These are phyloP conservation scores for Cladosporium sp. DNA, from an alignment of 2,329 filamentous ascomycete genomes.

Conservation along the genomic window DNA sequence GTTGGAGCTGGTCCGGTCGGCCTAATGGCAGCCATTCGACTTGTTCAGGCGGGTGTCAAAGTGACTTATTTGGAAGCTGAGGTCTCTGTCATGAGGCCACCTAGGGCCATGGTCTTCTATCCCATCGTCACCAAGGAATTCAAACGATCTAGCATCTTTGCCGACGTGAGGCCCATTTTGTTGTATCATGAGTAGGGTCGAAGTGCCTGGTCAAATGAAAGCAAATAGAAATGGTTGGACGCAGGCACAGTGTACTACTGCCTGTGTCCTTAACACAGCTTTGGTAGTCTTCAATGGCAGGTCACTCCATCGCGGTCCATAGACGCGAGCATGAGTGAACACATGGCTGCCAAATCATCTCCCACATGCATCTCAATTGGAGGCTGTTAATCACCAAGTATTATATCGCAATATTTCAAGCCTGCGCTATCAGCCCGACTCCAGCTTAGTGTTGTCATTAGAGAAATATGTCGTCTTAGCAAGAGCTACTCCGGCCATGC, in stretches of 20 bases:
- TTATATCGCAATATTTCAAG: background rate
- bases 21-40: background rate
- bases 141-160: background rate
- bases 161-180: background rate
- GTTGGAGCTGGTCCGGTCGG: background rate
- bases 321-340: background rate
- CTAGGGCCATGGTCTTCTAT: background rate
- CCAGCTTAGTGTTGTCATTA: background rate
- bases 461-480: background rate
- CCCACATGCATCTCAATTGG: no score
- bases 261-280: no score
- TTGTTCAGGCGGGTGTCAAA: background rate
- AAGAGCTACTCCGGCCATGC: slow-evolving; percentile 13
- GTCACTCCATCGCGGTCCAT: no score
- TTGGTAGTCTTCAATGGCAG: no score
- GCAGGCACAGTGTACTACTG: no score
- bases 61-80: background rate
- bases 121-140: background rate
- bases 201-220: no score
- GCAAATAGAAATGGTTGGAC: no score
- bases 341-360: background rate
- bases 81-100: background rate
- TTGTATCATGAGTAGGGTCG: no score
- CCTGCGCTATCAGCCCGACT: background rate
- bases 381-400: no score